These are phyloP conservation scores for Metschnikowia baotianmanensis DNA, from an alignment of 805 yeast genomes.

Conservation along the genomic window DNA sequence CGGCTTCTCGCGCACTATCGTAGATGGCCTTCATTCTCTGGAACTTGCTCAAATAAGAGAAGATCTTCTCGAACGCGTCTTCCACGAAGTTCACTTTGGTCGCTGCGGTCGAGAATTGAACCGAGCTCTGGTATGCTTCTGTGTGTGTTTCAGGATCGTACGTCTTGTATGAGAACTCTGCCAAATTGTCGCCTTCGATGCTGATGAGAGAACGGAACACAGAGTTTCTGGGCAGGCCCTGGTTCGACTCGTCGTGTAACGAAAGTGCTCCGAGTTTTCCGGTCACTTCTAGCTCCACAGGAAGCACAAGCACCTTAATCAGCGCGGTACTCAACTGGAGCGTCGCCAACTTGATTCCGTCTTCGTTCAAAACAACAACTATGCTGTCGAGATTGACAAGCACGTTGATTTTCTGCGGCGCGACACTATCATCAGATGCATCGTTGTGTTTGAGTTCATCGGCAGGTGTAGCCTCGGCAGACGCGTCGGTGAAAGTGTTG, in stretches of 20 bases:
- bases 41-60: conserved; percentile 68
- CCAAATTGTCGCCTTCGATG: conserved; percentile 78
- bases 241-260: conserved; percentile 71
- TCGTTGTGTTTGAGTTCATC: conserved; percentile 69
- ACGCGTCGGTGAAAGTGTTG: conserved; percentile 86
- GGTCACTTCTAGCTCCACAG: conserved; percentile 71
- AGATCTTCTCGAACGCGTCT: conserved; percentile 66
- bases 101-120: conserved; percentile 72
- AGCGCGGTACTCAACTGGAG: conserved; percentile 71
- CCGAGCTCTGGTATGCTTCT: conserved; percentile 50
- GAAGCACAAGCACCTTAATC: conserved; percentile 61
- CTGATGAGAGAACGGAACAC: conserved; percentile 62
- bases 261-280: conserved; percentile 78
- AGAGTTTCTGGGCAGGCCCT: conserved; percentile 58
- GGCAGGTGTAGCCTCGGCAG: conserved; percentile 59
- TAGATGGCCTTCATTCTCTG: conserved; percentile 84
- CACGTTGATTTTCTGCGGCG: conserved; percentile 76
- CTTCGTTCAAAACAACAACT: conserved; percentile 74
- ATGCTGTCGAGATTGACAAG: conserved; percentile 69
- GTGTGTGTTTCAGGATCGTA: conserved; percentile 53
- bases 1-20: conserved; percentile 85
- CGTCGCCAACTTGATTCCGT: conserved; percentile 78
- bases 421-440: conserved; percentile 49
- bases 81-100: conserved; percentile 77
- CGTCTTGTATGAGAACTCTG: conserved; percentile 82